Evolutionary conservation across 2,329 filamentous ascomycete genomes (phyloP).

Genomic region (Taxawa tesnikishii): DNA sequence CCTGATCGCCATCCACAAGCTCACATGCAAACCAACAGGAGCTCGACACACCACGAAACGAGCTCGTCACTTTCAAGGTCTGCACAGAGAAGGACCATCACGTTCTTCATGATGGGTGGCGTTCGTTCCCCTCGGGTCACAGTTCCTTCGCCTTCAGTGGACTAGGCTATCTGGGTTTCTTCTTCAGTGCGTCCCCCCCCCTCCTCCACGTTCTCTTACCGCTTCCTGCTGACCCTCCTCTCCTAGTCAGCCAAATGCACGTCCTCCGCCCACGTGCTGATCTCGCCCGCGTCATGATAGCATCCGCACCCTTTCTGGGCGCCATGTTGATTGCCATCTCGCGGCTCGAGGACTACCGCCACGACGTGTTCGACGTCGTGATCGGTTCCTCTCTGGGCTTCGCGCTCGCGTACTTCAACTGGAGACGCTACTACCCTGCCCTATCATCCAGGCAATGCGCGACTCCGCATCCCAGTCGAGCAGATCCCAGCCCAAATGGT

Average conservation of each 20-base stretch:
- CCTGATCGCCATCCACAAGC: not conserved
- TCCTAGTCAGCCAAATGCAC: constrained; percentile 46
- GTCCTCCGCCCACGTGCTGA: constrained; percentile 47
- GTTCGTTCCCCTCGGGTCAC: constrained; percentile 73
- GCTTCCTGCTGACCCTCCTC: not conserved
- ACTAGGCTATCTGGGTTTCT: constrained; percentile 54
- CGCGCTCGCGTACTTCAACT: constrained; percentile 43
- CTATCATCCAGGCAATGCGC: constrained; percentile 39
- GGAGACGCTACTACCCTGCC: constrained; percentile 47
- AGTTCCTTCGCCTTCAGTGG: constrained; percentile 69
- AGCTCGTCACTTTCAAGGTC: constrained; percentile 49
- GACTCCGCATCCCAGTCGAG: constrained; percentile 33
- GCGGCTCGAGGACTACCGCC: constrained; percentile 50
- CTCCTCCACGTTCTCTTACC: not conserved
- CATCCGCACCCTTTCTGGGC: constrained; percentile 42
- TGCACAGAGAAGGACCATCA: constrained; percentile 62
- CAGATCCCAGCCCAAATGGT: constrained; percentile 15
- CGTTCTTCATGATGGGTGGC: constrained; percentile 68
- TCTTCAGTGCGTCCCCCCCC: constrained; percentile 10
- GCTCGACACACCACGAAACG: constrained; percentile 41
- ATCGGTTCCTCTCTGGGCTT: constrained; percentile 43
- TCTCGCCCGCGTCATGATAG: constrained; percentile 41
- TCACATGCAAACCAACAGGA: constrained; percentile 12
- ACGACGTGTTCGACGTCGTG: constrained; percentile 52
- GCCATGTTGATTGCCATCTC: constrained; percentile 49